A percentile compares a stretch with the other conserved stretches of the same genome.
These are phyloP conservation scores for Zancudomyces culisetae DNA, from an alignment of 371 early-diverging fungal species.

Conservation along the genomic window DNA sequence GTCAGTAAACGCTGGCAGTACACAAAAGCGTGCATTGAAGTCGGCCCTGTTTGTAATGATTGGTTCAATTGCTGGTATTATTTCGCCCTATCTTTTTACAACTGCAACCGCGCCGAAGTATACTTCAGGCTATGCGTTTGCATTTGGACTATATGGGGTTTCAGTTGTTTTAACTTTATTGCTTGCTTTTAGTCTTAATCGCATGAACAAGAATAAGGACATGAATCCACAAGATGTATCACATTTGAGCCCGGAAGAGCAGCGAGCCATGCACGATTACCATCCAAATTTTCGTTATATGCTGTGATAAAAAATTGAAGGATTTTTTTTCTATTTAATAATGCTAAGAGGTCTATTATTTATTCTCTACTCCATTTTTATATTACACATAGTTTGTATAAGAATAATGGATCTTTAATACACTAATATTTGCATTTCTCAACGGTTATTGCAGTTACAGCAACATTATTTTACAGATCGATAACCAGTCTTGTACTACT, in stretches of 20 bases:
- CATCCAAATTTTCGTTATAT: conserved; percentile 5
- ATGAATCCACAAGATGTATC: conserved; percentile 5
- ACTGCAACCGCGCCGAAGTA: conserved; percentile 13
- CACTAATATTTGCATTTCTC: too few relatives aligned
- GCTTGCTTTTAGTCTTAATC: conserved; percentile 12
- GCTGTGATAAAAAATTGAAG: not conserved
- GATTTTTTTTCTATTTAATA: not conserved
- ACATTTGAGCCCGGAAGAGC: not conserved
- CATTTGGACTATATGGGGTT: too few relatives aligned
- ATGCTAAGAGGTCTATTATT: not conserved
- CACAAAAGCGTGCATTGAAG: conserved; percentile 17
- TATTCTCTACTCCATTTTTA: not conserved
- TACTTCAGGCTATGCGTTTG: conserved; percentile 8
- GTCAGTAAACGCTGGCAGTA: conserved; percentile 14
- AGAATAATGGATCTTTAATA: too few relatives aligned
- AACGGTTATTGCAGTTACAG: too few relatives aligned
- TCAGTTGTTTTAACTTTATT: conserved; percentile 17
- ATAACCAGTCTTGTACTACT: too few relatives aligned
- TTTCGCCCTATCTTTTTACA: conserved; percentile 21
- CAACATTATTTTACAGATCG: too few relatives aligned
- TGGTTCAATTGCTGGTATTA: conserved; percentile 20
- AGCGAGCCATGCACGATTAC: not conserved
- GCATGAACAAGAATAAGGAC: conserved; percentile 8
- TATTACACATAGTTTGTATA: too few relatives aligned
- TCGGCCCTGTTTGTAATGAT: conserved; percentile 15